These are phyloP conservation scores for Agrocybe praecox DNA, from an alignment of 768 basidiomycete genomes.

Conservation along the genomic window DNA sequence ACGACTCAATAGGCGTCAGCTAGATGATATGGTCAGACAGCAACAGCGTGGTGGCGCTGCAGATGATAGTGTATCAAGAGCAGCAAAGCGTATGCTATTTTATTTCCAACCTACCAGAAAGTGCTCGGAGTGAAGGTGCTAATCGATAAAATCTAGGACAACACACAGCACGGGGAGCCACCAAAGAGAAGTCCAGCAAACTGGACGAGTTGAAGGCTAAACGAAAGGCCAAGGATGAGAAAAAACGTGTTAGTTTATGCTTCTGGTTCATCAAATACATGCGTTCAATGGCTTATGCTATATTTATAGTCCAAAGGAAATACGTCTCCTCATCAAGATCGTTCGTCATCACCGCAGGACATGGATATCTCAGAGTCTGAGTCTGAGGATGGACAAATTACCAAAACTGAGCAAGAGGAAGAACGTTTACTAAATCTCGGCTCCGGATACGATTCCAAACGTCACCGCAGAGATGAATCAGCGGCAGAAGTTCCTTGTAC, in stretches of 20 bases:
- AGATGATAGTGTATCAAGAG: constrained; percentile 65
- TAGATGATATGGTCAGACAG: constrained; percentile 74
- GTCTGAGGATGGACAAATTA: constrained; percentile 82
- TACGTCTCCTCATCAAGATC: constrained; percentile 56
- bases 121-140: neutral
- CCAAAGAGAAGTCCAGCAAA: constrained; percentile 79
- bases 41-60: constrained; percentile 51
- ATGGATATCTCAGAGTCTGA: constrained; percentile 89
- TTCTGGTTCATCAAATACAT: no score
- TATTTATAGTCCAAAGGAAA: constrained; percentile 41
- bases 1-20: constrained; percentile 65
- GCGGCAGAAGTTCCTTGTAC: constrained; percentile 53
- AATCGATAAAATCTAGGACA: constrained; percentile 51
- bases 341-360: constrained; percentile 81
- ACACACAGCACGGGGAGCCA: constrained; percentile 70
- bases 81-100: constrained; percentile 69
- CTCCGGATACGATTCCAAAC: constrained; percentile 19
- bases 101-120: neutral
- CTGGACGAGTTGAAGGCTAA: constrained; percentile 86
- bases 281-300: no score
- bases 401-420: constrained; percentile 73
- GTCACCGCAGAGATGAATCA: constrained; percentile 29
- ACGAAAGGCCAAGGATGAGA: constrained; percentile 88
- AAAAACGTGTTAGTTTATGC: constrained; percentile 63
- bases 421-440: constrained; percentile 40